Conservation (phyloP, 768 basidiomycete genomes). For the Boletus rubroflammeus region DNA sequence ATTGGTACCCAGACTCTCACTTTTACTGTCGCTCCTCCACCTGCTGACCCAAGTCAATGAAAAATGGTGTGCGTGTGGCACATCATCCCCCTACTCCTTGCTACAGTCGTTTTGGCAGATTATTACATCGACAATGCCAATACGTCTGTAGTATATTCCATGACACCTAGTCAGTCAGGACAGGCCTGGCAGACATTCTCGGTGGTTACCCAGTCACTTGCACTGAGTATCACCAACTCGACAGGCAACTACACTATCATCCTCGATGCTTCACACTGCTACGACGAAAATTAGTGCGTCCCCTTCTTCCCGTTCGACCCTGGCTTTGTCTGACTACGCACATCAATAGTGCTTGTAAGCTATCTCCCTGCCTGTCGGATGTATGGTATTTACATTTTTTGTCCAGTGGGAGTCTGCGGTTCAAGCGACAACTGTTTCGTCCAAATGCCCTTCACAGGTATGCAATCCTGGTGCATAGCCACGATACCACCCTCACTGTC, state of each 20-base stretch:
- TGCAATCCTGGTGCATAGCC: background rate
- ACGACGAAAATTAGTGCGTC: slow-evolving; percentile 27
- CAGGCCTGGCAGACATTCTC: slow-evolving; percentile 12
- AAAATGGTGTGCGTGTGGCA: slow-evolving; percentile 6
- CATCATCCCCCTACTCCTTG: slow-evolving; percentile 9
- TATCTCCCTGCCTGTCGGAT: background rate
- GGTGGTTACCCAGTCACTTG: background rate
- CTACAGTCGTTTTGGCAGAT: slow-evolving; percentile 16
- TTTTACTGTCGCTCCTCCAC: background rate
- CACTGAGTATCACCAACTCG: slow-evolving; percentile 10
- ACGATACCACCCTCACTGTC: background rate
- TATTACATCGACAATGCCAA: slow-evolving; percentile 25
- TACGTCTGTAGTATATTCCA: slow-evolving; percentile 17
- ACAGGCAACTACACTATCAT: slow-evolving; percentile 18
- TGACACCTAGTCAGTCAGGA: slow-evolving; percentile 13
- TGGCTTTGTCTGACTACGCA: background rate
- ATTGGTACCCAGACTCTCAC: background rate
- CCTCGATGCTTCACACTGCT: slow-evolving; percentile 20
- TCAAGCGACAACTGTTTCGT: slow-evolving; percentile 12
- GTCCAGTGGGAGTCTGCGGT: slow-evolving; percentile 16
- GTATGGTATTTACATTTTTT: background rate
- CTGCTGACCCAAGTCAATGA: background rate
- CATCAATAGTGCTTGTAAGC: slow-evolving; percentile 19
- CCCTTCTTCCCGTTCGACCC: background rate
- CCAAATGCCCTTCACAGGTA: slow-evolving; percentile 22